Evolutionary conservation across 2,329 filamentous ascomycete species (phyloP).

Genomic region (Hirsutella minnesotensis): DNA sequence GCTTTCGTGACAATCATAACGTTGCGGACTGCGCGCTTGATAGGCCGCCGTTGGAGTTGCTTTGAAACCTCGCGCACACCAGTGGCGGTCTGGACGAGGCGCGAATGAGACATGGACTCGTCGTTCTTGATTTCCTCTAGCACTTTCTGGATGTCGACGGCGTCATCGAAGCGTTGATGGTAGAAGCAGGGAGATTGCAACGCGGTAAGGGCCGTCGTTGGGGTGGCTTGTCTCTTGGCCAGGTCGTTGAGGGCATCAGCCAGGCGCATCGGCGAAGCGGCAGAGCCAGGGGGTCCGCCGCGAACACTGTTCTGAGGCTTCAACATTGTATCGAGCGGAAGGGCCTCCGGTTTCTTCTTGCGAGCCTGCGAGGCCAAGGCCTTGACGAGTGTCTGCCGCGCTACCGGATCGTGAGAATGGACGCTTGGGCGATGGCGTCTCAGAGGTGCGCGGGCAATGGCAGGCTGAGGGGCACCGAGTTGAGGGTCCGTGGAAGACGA

Average conservation of each 20-base stretch:
- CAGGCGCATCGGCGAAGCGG: conserved; percentile 47
- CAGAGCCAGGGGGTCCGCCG: conserved; percentile 27
- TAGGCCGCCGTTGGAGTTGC: conserved; percentile 82
- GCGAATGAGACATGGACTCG: conserved; percentile 84
- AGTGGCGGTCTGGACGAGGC: conserved; percentile 88
- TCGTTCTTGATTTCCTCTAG: conserved; percentile 86
- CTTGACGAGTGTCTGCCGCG: conserved; percentile 74
- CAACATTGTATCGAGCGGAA: conserved; percentile 50
- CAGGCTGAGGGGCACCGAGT: not conserved
- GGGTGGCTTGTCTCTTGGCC: conserved; percentile 26
- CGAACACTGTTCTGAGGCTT: conserved; percentile 27
- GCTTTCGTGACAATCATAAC: conserved; percentile 99
- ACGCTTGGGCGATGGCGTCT: conserved; percentile 31
- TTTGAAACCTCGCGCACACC: conserved; percentile 92
- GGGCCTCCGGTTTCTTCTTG: conserved; percentile 49
- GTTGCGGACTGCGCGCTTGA: conserved; percentile 82
- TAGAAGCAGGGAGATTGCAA: conserved; percentile 94
- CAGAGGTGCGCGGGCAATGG: not conserved
- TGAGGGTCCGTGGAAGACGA: not conserved
- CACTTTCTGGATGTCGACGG: conserved; percentile 88
- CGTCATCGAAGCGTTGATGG: conserved; percentile 92
- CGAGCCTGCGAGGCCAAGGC: conserved; percentile 58
- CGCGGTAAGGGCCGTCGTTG: conserved; percentile 38
- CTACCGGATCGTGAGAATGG: conserved; percentile 51
- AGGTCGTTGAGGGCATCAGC: conserved; percentile 48